Evolutionary conservation across 1,284 basidiomycete genomes (phyloP).

Genomic region (Puccinia horiana): DNA sequence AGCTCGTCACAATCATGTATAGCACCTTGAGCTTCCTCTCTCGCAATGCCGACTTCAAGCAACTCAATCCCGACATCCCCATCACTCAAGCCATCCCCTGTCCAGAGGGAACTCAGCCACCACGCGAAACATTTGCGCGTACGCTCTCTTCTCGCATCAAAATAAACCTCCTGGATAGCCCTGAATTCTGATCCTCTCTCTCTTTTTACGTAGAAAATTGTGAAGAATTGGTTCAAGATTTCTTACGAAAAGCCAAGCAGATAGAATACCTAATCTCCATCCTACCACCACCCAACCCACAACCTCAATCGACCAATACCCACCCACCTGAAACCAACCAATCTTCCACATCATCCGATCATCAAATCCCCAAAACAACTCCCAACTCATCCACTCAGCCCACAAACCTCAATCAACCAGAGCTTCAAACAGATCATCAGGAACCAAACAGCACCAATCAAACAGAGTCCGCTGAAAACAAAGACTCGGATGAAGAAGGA

Average conservation of each 20-base stretch:
- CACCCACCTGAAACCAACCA: neutral
- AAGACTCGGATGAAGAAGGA: neutral
- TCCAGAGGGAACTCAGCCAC: slow-evolving; percentile 4
- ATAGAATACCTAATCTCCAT: slow-evolving; percentile 44
- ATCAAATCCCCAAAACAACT: neutral
- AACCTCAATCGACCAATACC: neutral
- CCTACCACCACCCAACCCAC: slow-evolving; percentile 34
- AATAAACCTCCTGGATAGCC: neutral
- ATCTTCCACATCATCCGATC: slow-evolving; percentile 1
- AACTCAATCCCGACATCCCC: slow-evolving; percentile 43
- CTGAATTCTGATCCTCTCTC: no score
- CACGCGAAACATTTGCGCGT: slow-evolving; percentile 24
- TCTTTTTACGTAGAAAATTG: slow-evolving; percentile 47
- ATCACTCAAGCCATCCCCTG: slow-evolving; percentile 45
- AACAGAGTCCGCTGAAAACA: neutral
- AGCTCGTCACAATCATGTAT: slow-evolving; percentile 49
- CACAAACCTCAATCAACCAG: neutral
- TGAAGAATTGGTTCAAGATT: slow-evolving; percentile 42
- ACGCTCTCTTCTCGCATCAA: neutral
- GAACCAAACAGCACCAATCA: neutral
- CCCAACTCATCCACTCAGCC: no score
- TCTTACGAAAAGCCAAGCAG: slow-evolving; percentile 45
- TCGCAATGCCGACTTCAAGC: slow-evolving; percentile 38
- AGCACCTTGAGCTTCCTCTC: slow-evolving; percentile 48
- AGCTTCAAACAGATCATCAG: neutral